phyloP scores from a whole-genome alignment of 2,329 filamentous ascomycete species.

The Ustulina deusta region DNA sequence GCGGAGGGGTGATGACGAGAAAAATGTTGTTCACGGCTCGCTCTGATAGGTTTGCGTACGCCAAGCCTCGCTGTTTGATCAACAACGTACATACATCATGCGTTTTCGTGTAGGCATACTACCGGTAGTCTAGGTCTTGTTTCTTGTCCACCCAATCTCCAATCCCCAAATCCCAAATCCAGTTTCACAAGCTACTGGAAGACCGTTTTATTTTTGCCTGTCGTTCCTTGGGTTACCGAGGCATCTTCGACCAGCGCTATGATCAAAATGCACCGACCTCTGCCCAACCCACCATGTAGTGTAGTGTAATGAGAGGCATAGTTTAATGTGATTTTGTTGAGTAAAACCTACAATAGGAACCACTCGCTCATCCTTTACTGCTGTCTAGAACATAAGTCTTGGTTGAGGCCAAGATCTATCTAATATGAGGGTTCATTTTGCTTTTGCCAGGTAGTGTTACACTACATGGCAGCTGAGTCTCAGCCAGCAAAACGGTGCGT shows the following conservation, averaged over 20 bases:
- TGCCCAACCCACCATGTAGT: background rate
- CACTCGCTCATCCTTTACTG: background rate
- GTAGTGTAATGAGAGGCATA: background rate
- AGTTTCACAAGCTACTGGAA: conserved; percentile 20
- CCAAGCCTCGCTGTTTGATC: conserved; percentile 10
- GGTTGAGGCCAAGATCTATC: no score
- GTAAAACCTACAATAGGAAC: background rate
- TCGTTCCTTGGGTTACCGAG: conserved; percentile 26
- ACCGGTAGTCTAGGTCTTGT: background rate
- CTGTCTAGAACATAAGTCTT: background rate
- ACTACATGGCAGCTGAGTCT: conserved; percentile 6
- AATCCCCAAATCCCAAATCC: conserved; percentile 5
- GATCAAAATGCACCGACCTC: conserved; percentile 3
- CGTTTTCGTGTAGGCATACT: background rate
- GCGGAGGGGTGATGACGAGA: background rate
- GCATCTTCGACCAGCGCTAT: conserved; percentile 9
- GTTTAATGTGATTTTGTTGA: background rate
- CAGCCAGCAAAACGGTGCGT: conserved; percentile 11
- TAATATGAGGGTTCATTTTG: background rate
- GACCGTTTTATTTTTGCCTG: background rate
- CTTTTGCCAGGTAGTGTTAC: conserved; percentile 7
- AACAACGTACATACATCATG: conserved; percentile 9
- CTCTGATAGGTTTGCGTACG: conserved; percentile 5
- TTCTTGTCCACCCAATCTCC: background rate
- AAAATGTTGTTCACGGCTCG: background rate